Conservation (phyloP, 495 filamentous ascomycete species). For the Hamigera avellanea region DNA sequence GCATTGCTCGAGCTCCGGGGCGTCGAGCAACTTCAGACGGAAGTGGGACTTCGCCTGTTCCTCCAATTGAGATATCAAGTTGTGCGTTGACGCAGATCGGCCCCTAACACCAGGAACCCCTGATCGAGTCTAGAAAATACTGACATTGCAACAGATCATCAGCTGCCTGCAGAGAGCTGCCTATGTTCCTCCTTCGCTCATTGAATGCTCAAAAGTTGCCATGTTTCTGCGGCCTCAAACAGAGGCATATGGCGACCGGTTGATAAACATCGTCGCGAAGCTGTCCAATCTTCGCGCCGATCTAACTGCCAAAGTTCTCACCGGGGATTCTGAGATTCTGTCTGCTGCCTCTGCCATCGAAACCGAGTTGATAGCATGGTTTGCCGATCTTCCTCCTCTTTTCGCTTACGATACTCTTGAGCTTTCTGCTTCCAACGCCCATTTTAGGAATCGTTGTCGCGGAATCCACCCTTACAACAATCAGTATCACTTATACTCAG, state of each 20-base stretch:
- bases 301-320: constrained; percentile 24
- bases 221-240: constrained; percentile 22
- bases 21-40: constrained; percentile 39
- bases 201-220: constrained; percentile 23
- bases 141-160: constrained; percentile 17
- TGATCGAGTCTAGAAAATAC: not conserved
- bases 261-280: constrained; percentile 28
- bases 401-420: constrained; percentile 21
- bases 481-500: constrained; percentile 47
- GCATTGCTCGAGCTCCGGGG: constrained; percentile 47
- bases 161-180: constrained; percentile 27
- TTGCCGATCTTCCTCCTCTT: constrained; percentile 24
- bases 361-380: constrained; percentile 33
- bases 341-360: constrained; percentile 37
- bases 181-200: constrained; percentile 21
- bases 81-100: too few species aligned
- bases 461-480: constrained; percentile 33
- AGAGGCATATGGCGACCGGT: constrained; percentile 22
- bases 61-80: constrained; percentile 41
- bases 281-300: constrained; percentile 35
- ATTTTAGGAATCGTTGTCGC: constrained; percentile 12
- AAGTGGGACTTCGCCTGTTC: constrained; percentile 46
- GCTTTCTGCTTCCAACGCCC: constrained; percentile 11
- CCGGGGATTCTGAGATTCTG: constrained; percentile 32
- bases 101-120: not conserved